Conservation (phyloP, 2,329 filamentous ascomycete genomes). For the Acrodontium crateriforme region DNA sequence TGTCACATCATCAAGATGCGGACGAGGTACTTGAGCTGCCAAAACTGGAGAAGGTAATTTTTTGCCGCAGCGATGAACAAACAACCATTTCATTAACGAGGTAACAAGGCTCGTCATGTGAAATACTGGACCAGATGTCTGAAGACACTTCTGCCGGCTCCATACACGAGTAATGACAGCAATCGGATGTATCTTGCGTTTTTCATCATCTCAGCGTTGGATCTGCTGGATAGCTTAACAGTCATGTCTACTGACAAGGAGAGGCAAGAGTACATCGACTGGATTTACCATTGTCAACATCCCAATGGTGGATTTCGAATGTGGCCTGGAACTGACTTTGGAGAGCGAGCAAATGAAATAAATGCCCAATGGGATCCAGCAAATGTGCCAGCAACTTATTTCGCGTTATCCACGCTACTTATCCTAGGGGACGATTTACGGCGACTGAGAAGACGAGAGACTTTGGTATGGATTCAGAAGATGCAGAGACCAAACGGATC, state of each 20-base stretch:
- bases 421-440: constrained; percentile 46
- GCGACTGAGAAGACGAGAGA: constrained; percentile 52
- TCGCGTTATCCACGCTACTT: constrained; percentile 64
- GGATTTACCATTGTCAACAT: constrained; percentile 80
- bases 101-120: constrained; percentile 42
- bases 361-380: constrained; percentile 56
- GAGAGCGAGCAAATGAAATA: constrained; percentile 32
- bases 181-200: constrained; percentile 80
- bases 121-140: constrained; percentile 90
- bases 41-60: too few species aligned
- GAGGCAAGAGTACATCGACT: constrained; percentile 46
- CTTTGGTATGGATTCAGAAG: constrained; percentile 57
- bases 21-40: too few species aligned
- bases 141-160: constrained; percentile 62
- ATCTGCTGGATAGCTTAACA: constrained; percentile 56
- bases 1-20: too few species aligned
- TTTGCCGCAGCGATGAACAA: too few species aligned
- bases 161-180: constrained; percentile 80
- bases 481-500: constrained; percentile 77
- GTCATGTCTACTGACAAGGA: constrained; percentile 40
- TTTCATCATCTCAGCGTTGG: constrained; percentile 76
- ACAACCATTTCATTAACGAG: constrained; percentile 1
- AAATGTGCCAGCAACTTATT: constrained; percentile 78
- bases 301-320: constrained; percentile 79
- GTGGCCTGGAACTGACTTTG: constrained; percentile 54